Base-by-base conservation (phyloP, 75 land plant genomes). In the Picea glauca region DNA sequence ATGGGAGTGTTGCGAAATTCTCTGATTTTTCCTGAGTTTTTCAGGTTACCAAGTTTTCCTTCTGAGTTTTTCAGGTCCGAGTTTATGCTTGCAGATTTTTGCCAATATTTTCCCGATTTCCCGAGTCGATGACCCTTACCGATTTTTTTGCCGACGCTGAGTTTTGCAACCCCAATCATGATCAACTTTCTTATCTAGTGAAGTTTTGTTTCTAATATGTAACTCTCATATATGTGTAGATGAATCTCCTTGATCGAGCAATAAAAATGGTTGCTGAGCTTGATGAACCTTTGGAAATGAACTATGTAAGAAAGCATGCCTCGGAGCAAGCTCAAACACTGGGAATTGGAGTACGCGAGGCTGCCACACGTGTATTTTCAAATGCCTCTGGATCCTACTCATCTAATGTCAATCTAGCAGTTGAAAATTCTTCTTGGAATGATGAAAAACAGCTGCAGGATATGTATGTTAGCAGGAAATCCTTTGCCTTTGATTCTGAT, bases 321-420 rank as follows among this genome's bases (percentile, higher is more conserved):
- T 17, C 87, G 13, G 93, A 98, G 84, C 99, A 98, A 79, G 89
- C 96, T 3, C 76, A 84, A 74, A 77, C 79, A 32, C 85, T 95
- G 11, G 94, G 94, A 11, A 78, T 93, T 32, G 75, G 72, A 1
- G 80, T 95, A 14, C 80, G 98, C 0, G 96, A 98, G 68, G 99
- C 99, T 30, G 99, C 99, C 13, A 91, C 96, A 5, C 85, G 99
- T 0, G 84, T 98, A 57, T 98, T 91, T 89, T 98, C 99, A 46
- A 98, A 98, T 79, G 99, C 99, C 8, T 98, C 99, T 5, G 99
- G 99, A 0, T 98, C 99, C 33, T 98, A 98, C 92, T 98, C 99
- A 32, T 94, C 99, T 56, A 98, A 98, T 81, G 86, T 98, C 26
- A 98, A 96, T 78, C 89, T 98, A 74, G 99, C 99, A 54, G 99